These are phyloP conservation scores for Schizophyllum amplum DNA, from an alignment of 1,284 basidiomycete genomes.

Conservation along the genomic window DNA sequence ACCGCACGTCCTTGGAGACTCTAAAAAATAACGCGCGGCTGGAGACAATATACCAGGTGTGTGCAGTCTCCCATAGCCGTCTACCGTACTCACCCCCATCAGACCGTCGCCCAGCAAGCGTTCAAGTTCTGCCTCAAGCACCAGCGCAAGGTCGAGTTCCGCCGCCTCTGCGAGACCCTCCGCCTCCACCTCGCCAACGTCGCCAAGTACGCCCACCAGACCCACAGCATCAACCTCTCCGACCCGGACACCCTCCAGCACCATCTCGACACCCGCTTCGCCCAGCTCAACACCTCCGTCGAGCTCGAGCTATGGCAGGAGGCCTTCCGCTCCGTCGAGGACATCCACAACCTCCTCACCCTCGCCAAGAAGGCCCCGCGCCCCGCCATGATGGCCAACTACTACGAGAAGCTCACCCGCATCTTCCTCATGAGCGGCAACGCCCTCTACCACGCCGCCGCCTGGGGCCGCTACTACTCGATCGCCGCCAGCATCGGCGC, in stretches of 20 bases:
- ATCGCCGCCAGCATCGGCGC: slow-evolving; percentile 45
- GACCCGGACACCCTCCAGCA: slow-evolving; percentile 96
- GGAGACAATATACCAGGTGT: slow-evolving; percentile 90
- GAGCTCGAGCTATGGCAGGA: slow-evolving; percentile 99
- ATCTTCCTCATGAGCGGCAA: slow-evolving; percentile 95
- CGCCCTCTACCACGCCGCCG: slow-evolving; percentile 93
- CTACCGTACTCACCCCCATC: slow-evolving; percentile 29
- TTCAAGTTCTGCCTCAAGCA: slow-evolving; percentile 96
- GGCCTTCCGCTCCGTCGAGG: slow-evolving; percentile 97
- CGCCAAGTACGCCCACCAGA: slow-evolving; percentile 92
- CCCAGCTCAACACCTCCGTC: slow-evolving; percentile 96
- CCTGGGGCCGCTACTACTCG: slow-evolving; percentile 85
- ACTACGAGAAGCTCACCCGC: slow-evolving; percentile 96
- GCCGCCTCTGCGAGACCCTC: slow-evolving; percentile 93
- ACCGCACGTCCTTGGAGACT: slow-evolving; percentile 93
- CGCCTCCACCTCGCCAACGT: slow-evolving; percentile 94
- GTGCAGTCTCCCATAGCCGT: slow-evolving; percentile 16
- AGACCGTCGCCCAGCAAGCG: slow-evolving; percentile 82
- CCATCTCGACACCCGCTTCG: slow-evolving; percentile 96
- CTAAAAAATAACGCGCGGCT: slow-evolving; percentile 95
- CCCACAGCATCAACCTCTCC: slow-evolving; percentile 95
- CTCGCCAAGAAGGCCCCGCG: slow-evolving; percentile 90
- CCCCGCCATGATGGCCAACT: slow-evolving; percentile 97
- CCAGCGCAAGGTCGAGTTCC: slow-evolving; percentile 95
- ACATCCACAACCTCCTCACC: slow-evolving; percentile 93